phyloP scores from a whole-genome alignment of 306 rosid genomes.

The Datisca glomerata region DNA sequence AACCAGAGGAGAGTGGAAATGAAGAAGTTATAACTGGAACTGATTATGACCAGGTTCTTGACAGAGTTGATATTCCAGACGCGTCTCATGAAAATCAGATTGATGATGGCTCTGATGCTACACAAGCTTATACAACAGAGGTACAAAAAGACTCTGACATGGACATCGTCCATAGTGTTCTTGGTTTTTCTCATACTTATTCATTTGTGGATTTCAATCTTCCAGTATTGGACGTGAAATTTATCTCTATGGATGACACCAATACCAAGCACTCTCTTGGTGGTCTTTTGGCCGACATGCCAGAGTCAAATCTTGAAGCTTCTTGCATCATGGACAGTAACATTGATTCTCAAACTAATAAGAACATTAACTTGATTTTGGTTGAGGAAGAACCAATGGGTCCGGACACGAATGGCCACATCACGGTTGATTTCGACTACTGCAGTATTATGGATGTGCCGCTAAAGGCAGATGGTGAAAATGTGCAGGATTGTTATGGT shows the following conservation, averaged over 20 bases:
- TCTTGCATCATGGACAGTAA: conserved; percentile 17
- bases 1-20: conserved; percentile 21
- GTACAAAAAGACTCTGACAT: conserved; percentile 15
- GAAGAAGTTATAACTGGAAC: conserved; percentile 13
- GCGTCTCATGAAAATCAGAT: conserved; percentile 14
- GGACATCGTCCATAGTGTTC: conserved; percentile 45
- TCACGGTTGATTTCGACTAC: conserved; percentile 29
- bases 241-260: conserved; percentile 26
- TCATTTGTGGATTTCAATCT: conserved; percentile 43
- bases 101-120: conserved; percentile 9
- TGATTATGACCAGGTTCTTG: conserved; percentile 11
- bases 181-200: conserved; percentile 40
- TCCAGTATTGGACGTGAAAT: conserved; percentile 68
- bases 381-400: conserved; percentile 27
- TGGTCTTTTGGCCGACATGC: conserved; percentile 32
- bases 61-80: conserved; percentile 10
- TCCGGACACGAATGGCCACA: conserved; percentile 12
- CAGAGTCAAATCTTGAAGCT: conserved; percentile 19
- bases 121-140: conserved; percentile 9
- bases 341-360: conserved; percentile 10
- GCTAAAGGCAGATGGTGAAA: conserved; percentile 21
- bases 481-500: conserved; percentile 16
- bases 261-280: conserved; percentile 26
- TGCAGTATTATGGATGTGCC: conserved; percentile 22
- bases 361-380: conserved; percentile 34